These are phyloP conservation scores for Tuctoria greenei DNA, from an alignment of 176 grass and related monocot species.

Conservation along the genomic window DNA sequence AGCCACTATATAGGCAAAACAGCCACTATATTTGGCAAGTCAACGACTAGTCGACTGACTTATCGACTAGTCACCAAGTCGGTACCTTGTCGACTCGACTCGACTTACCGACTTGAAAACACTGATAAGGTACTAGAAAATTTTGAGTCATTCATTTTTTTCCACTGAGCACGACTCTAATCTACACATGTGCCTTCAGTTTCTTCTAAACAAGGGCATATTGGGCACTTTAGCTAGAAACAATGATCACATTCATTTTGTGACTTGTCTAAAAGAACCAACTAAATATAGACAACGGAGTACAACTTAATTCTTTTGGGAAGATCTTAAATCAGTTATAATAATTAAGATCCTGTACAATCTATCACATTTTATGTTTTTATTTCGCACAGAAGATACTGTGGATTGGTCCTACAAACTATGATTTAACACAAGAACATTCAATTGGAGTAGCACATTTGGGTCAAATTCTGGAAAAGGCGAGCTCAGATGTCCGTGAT, in stretches of 20 bases:
- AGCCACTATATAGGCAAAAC: too few species aligned
- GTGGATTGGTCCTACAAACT: slow-evolving; percentile 69
- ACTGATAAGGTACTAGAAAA: not conserved
- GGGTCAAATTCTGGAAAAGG: slow-evolving; percentile 57
- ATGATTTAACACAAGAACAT: slow-evolving; percentile 37
- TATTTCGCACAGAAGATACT: slow-evolving; percentile 70
- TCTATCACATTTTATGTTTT: slow-evolving; percentile 32
- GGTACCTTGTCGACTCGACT: too few species aligned
- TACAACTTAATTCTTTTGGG: not conserved
- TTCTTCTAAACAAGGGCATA: not conserved
- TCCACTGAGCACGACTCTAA: not conserved
- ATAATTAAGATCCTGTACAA: slow-evolving; percentile 5
- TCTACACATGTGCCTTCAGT: not conserved
- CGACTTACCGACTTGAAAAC: too few species aligned
- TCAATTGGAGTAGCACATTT: slow-evolving; percentile 50
- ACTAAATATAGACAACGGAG: not conserved
- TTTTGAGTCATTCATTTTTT: not conserved
- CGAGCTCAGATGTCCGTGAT: slow-evolving; percentile 52
- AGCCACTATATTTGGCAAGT: too few species aligned
- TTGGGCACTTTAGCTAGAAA: not conserved
- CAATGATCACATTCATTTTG: not conserved
- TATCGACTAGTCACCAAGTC: too few species aligned
- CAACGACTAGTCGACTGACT: too few species aligned
- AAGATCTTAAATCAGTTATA: slow-evolving; percentile 9
- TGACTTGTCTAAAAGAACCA: not conserved